phyloP scores from a whole-genome alignment of 2,329 filamentous ascomycete species.

The Trichoderma semiorbis region DNA sequence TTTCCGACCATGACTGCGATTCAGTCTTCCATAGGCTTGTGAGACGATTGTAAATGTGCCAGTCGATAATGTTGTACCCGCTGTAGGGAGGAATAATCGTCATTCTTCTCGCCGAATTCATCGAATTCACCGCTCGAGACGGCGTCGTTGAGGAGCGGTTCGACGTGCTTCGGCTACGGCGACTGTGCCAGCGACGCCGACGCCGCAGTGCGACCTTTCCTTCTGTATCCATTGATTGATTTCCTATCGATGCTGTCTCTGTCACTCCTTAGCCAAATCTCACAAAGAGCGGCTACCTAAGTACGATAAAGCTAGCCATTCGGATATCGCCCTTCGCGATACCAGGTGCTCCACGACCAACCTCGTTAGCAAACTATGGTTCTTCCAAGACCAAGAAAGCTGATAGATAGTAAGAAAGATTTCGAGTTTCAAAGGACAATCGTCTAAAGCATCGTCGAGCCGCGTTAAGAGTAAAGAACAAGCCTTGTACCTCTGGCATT shows the following conservation, averaged over 20 bases:
- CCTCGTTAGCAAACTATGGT: background rate
- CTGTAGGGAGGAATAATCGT: background rate
- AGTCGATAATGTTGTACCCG: slow-evolving; percentile 7
- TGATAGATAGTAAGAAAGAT: background rate
- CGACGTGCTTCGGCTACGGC: background rate
- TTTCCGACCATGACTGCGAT: background rate
- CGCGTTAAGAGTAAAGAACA: background rate
- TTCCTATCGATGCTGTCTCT: background rate
- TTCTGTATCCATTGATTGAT: background rate
- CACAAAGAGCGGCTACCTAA: background rate
- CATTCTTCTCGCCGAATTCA: background rate
- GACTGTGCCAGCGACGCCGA: background rate
- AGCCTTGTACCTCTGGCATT: background rate
- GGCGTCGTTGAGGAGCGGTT: background rate
- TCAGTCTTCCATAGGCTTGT: background rate
- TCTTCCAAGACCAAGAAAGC: background rate
- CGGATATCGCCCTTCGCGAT: no score
- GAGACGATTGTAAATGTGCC: slow-evolving; percentile 1
- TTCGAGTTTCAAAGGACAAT: background rate
- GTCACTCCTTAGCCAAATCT: background rate
- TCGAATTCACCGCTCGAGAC: background rate
- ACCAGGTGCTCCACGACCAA: background rate
- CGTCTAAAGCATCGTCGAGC: background rate
- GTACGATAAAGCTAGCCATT: background rate
- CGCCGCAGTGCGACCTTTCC: background rate